Conservation (phyloP, 2,329 filamentous ascomycete genomes). For the Atkinsonella hypoxylon region DNA sequence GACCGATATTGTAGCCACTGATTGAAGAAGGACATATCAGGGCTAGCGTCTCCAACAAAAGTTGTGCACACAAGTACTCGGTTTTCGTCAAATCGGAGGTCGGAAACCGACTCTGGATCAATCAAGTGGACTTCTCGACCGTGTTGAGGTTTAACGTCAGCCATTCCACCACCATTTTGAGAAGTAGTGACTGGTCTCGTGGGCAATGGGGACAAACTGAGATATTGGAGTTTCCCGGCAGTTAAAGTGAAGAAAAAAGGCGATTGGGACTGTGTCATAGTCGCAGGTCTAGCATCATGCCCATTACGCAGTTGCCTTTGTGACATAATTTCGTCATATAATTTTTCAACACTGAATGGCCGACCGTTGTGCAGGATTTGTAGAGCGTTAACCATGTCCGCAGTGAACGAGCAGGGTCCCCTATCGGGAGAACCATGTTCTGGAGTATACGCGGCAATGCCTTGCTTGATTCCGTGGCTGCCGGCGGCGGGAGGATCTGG, state of each 20-base stretch:
- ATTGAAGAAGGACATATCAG: slow-evolving; percentile 54
- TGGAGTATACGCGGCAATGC: slow-evolving; percentile 45
- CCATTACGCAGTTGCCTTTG: slow-evolving; percentile 32
- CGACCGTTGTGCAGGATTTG: slow-evolving; percentile 38
- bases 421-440: slow-evolving; percentile 35
- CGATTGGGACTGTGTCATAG: slow-evolving; percentile 29
- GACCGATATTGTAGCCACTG: slow-evolving; percentile 53
- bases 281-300: slow-evolving; percentile 30
- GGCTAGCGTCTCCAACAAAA: slow-evolving; percentile 52
- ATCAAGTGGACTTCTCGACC: slow-evolving; percentile 29
- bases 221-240: slow-evolving; percentile 37
- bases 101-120: slow-evolving; percentile 35
- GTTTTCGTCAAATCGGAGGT: slow-evolving; percentile 49
- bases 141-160: slow-evolving; percentile 12
- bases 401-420: slow-evolving; percentile 44
- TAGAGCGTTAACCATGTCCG: slow-evolving; percentile 43
- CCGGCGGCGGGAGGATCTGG: slow-evolving; percentile 37
- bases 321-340: slow-evolving; percentile 43
- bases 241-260: slow-evolving; percentile 46
- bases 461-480: slow-evolving; percentile 47
- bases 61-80: slow-evolving; percentile 56
- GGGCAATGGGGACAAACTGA: slow-evolving; percentile 39
- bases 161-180: slow-evolving; percentile 15
- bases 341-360: slow-evolving; percentile 43
- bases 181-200: slow-evolving; percentile 17